Evolutionary conservation across 257 asterid genomes (phyloP).

Genomic region (Primulina huaijiensis): DNA sequence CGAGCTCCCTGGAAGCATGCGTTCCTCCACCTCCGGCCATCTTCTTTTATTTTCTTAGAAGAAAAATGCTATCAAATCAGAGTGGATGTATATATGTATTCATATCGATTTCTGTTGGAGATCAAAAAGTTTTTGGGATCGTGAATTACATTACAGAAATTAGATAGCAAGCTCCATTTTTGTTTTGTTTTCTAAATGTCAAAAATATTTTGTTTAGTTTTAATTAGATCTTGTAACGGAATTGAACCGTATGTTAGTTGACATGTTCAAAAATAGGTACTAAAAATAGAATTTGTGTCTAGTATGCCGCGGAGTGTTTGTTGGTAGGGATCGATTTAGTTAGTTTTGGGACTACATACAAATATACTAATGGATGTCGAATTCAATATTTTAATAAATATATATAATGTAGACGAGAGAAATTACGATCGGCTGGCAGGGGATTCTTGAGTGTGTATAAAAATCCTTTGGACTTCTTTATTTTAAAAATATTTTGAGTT

Average conservation of each 20-base stretch:
- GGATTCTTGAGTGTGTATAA: no score
- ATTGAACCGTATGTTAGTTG: not conserved
- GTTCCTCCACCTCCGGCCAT: slow-evolving; percentile 50
- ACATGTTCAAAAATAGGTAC: not conserved
- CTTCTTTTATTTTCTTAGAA: not conserved
- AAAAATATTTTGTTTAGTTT: no score
- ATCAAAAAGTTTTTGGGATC: not conserved
- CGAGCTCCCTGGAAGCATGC: slow-evolving; percentile 40
- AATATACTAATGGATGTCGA: no score
- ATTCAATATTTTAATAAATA: no score
- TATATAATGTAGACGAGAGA: no score
- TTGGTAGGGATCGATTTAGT: not conserved
- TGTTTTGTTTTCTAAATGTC: not conserved
- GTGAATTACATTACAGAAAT: no score
- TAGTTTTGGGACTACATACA: not conserved
- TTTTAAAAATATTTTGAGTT: no score
- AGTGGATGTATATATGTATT: no score
- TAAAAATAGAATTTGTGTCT: no score
- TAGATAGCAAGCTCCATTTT: not conserved
- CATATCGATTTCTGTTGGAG: not conserved
- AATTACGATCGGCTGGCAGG: no score
- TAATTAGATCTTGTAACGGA: not conserved
- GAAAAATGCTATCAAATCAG: no score
- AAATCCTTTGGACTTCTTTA: no score
- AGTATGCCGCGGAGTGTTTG: not conserved